These are phyloP conservation scores for Metschnikowia aberdeeniae DNA, from an alignment of 805 yeast species.

Conservation along the genomic window DNA sequence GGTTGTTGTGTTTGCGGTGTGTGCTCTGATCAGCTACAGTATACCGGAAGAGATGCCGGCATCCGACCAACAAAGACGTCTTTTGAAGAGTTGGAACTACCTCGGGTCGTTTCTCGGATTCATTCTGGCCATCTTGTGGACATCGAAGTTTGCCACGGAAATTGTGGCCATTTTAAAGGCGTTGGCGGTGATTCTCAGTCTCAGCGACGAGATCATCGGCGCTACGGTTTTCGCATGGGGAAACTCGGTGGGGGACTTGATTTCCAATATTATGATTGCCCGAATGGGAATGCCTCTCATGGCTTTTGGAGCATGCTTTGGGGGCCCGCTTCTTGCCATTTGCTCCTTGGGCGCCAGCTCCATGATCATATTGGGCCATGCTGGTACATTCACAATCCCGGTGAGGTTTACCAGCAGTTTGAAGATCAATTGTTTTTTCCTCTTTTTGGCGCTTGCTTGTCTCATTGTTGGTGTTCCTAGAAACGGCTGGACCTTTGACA, in stretches of 20 bases:
- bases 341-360: conserved; percentile 73
- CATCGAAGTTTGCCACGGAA: conserved; percentile 65
- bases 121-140: conserved; percentile 59
- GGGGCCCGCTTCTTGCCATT: conserved; percentile 81
- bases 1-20: not conserved
- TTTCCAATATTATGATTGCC: conserved; percentile 79
- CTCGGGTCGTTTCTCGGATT: conserved; percentile 55
- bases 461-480: conserved; percentile 12
- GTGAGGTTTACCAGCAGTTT: conserved; percentile 13
- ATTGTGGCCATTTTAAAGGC: conserved; percentile 62
- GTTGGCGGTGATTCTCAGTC: conserved; percentile 51
- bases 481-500: conserved; percentile 31
- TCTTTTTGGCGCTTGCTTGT: conserved; percentile 10
- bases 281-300: conserved; percentile 77
- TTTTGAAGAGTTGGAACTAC: conserved; percentile 16
- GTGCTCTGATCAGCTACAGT: not conserved
- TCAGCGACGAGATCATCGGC: conserved; percentile 81
- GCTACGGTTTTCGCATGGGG: conserved; percentile 88
- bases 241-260: conserved; percentile 85
- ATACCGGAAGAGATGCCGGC: not conserved
- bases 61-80: not conserved
- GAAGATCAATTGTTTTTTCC: conserved; percentile 12
- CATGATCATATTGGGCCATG: conserved; percentile 11
- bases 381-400: conserved; percentile 4
- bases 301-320: conserved; percentile 95